Conservation (phyloP, 192 early-diverging fungal species). For the Gryganskiella cystojenkinii region DNA sequence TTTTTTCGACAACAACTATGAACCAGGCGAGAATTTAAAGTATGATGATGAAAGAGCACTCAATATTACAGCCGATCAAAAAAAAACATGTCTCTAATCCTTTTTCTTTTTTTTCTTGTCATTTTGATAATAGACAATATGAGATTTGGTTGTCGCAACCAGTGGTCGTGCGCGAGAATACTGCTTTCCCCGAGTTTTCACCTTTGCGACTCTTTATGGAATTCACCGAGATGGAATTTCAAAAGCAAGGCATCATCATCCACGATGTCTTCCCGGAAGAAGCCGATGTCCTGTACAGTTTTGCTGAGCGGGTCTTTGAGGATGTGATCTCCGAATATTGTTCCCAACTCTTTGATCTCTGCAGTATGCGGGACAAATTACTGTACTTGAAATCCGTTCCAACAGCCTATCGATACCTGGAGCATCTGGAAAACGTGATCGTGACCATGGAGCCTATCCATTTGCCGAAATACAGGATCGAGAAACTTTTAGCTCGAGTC, state of each 20-base stretch:
- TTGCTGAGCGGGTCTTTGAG: constrained; percentile 84
- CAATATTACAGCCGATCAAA: not conserved
- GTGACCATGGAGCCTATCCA: constrained; percentile 55
- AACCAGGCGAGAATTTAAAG: constrained; percentile 65
- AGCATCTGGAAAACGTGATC: constrained; percentile 62
- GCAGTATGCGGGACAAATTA: constrained; percentile 66
- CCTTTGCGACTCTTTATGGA: constrained; percentile 71
- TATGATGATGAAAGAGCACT: constrained; percentile 13
- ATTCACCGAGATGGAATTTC: constrained; percentile 72
- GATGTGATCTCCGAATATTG: constrained; percentile 86
- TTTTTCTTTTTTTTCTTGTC: constrained; percentile 5
- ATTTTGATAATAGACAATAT: constrained; percentile 33
- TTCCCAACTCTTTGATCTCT: constrained; percentile 66
- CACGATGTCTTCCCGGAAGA: constrained; percentile 74
- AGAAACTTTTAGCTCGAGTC: constrained; percentile 65
- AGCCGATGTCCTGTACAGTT: constrained; percentile 75
- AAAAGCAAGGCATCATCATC: constrained; percentile 72
- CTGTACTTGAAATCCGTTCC: constrained; percentile 80
- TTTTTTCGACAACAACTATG: constrained; percentile 81
- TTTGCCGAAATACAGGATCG: constrained; percentile 55
- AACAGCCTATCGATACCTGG: constrained; percentile 65
- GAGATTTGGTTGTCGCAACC: constrained; percentile 45
- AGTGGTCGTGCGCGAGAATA: constrained; percentile 37
- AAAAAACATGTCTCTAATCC: no score
- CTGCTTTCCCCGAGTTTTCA: constrained; percentile 44